Conservation (phyloP, 805 yeast species). For the Ogataea angusta region DNA sequence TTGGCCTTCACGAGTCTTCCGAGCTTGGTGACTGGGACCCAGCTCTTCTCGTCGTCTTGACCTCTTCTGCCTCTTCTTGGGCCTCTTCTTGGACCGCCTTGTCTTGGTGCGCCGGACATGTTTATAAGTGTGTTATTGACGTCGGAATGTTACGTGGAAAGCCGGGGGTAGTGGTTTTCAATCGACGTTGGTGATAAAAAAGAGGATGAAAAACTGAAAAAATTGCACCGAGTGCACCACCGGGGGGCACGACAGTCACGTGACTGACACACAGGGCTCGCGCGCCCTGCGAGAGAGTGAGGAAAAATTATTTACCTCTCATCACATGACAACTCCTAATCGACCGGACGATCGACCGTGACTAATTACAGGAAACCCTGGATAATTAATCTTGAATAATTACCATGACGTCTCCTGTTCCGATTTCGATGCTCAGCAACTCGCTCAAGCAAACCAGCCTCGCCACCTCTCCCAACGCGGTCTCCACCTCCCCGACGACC, state of each 20-base stretch:
- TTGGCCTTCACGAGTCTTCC: conserved; percentile 99
- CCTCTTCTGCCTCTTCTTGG: conserved; percentile 67
- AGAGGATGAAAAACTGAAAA: not conserved
- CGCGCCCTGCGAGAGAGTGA: conserved; percentile 1
- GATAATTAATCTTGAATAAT: conserved; percentile 2
- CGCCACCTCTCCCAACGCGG: conserved; percentile 63
- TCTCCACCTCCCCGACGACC: conserved; percentile 75
- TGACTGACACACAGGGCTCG: not conserved
- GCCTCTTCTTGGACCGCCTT: conserved; percentile 54
- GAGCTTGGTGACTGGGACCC: conserved; percentile 99
- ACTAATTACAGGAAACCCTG: conserved; percentile 8
- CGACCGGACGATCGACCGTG: conserved; percentile 12
- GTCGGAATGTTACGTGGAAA: conserved; percentile 73
- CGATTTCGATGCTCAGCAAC: conserved; percentile 52
- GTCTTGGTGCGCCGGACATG: conserved; percentile 47
- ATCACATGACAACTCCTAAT: conserved; percentile 7
- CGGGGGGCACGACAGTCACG: too few species aligned
- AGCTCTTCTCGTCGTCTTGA: conserved; percentile 93
- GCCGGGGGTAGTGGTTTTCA: conserved; percentile 68
- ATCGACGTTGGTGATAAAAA: conserved; percentile 40
- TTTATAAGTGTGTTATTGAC: conserved; percentile 13
- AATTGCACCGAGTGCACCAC: not conserved
- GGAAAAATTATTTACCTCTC: not conserved
- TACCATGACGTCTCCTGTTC: conserved; percentile 64
- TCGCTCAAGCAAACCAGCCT: conserved; percentile 48